These are phyloP conservation scores for Cetraspora pellucida DNA, from an alignment of 192 early-diverging fungal genomes.

Conservation along the genomic window DNA sequence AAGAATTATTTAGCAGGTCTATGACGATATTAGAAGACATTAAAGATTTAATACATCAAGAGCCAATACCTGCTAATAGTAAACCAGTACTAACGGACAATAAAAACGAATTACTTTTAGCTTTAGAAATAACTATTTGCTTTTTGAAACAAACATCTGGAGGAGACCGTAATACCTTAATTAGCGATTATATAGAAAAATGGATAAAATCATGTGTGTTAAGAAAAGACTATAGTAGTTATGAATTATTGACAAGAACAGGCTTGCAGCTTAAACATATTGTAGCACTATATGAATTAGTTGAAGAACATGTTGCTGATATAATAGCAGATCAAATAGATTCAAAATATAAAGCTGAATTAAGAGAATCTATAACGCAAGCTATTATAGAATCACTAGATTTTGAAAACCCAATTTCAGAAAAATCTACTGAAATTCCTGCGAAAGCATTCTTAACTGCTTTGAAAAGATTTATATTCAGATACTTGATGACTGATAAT, in stretches of 20 bases:
- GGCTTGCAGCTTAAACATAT: slow-evolving; percentile 21
- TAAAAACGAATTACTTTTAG: slow-evolving; percentile 3
- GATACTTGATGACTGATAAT: slow-evolving; percentile 2
- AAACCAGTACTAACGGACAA: not conserved
- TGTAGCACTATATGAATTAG: slow-evolving; percentile 29
- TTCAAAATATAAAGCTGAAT: not conserved
- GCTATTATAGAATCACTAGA: slow-evolving; percentile 3
- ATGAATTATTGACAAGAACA: not conserved
- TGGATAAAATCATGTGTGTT: slow-evolving; percentile 18
- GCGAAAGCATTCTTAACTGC: slow-evolving; percentile 25
- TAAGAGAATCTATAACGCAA: not conserved
- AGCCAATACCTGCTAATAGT: slow-evolving; percentile 12
- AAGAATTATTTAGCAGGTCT: slow-evolving; percentile 20
- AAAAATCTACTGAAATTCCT: not conserved
- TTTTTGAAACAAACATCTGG: slow-evolving; percentile 26
- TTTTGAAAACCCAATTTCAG: not conserved
- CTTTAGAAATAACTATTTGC: slow-evolving; percentile 17
- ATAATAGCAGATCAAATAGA: not conserved
- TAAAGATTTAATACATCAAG: slow-evolving; percentile 10
- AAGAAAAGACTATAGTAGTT: no score
- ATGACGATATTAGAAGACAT: slow-evolving; percentile 14
- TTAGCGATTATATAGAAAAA: slow-evolving; percentile 28
- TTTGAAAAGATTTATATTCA: slow-evolving; percentile 28
- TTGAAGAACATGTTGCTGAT: slow-evolving; percentile 31
- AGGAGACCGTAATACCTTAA: not conserved